Conservation (phyloP, 2,329 filamentous ascomycete species). For the Paecilomyces formosus region DNA sequence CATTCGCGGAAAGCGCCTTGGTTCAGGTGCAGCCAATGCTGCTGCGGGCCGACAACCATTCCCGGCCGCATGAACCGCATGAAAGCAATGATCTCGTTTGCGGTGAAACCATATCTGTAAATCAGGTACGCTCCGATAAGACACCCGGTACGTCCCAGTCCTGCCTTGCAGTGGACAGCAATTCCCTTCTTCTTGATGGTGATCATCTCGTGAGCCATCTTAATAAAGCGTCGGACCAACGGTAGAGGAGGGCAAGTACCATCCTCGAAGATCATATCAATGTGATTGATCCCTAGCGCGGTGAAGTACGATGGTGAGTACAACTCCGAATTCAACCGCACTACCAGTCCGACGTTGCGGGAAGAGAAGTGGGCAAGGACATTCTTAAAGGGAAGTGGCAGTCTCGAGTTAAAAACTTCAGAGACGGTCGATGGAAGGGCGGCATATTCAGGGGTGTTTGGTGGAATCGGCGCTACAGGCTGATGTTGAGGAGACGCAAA, state of each 20-base stretch:
- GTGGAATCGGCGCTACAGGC: constrained; percentile 64
- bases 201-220: constrained; percentile 89
- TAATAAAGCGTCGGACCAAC: constrained; percentile 91
- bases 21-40: constrained; percentile 98
- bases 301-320: constrained; percentile 98
- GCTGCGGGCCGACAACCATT: constrained; percentile 97
- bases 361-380: constrained; percentile 83
- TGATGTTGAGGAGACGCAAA: constrained; percentile 90
- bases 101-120: constrained; percentile 93
- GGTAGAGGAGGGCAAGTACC: constrained; percentile 86
- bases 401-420: constrained; percentile 61
- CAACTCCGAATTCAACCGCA: constrained; percentile 88
- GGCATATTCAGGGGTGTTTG: constrained; percentile 65
- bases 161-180: constrained; percentile 97
- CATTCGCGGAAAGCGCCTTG: constrained; percentile 96
- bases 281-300: constrained; percentile 84
- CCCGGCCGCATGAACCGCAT: constrained; percentile 99
- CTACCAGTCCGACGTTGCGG: constrained; percentile 84
- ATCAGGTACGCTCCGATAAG: constrained; percentile 96
- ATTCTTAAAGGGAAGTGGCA: constrained; percentile 90
- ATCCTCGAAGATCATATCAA: constrained; percentile 99
- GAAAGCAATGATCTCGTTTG: constrained; percentile 93
- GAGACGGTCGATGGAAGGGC: constrained; percentile 68
- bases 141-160: constrained; percentile 88
- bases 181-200: constrained; percentile 85